Base-by-base conservation (phyloP, 1,284 basidiomycete species). In the Cystobasidiaceae sp. region DNA sequence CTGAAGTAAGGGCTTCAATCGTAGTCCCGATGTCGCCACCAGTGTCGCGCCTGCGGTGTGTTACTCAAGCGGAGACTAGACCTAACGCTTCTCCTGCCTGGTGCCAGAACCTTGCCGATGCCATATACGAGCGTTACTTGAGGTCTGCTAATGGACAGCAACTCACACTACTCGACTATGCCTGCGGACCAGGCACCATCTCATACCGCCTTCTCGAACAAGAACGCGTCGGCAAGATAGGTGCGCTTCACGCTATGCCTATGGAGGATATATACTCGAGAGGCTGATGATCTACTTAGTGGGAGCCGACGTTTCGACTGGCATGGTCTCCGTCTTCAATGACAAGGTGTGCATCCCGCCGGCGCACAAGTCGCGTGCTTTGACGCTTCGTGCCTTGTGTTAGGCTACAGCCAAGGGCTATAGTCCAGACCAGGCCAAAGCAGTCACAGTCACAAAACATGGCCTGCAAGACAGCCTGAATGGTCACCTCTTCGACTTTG, bases 291-390 rank as follows among this genome's bases (percentile, higher is more conserved):
- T 27, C 32, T 23, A 15, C 19, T 9, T 39, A 56, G 54, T 56
- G 30, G 54, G 54, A 43, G 54, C 54, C 7, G 54, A 56, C 21
- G 54, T 56, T 3, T 56, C 54, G 19, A 56, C 25, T 30, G 54
- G 54, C 19, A 56, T 56, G 54, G 54, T 56, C 3, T 37, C 28
- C 1, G 21, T 34, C 7, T 56, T 56, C 28, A 41, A 44, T 15
- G 9, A 15, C 25, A 39, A 32, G 54, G 54, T 19, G 23, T 17
- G 23, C 2, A 30, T 27, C 23, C 7, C 6, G 25, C 1, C 3
- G 37, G 4, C 30, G 0, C 19, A 8, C 43, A 19, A 7, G 23
- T 32, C 25, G 17, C n/a, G 5, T 4, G 34, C 48, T 50, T 4
- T 7, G 33, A 30, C 33, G 6, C 32, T 21, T 39, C 19, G 6